Base-by-base conservation (phyloP, 1,284 basidiomycete genomes). In the Ustilago bromivora region DNA sequence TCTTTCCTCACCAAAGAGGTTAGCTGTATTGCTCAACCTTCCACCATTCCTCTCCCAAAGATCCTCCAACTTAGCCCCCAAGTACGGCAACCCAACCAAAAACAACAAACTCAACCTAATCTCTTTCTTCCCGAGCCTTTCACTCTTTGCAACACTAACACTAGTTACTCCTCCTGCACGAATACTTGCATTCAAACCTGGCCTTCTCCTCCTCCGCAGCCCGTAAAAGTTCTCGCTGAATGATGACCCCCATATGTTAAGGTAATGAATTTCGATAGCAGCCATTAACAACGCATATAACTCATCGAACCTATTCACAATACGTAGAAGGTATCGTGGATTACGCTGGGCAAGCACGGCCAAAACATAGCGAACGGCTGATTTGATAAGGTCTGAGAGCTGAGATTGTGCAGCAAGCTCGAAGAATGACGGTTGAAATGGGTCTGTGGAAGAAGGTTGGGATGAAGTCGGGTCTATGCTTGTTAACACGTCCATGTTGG, bases 401-500 rank as follows among this genome's bases (percentile, higher is more conserved):
- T 99, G 96, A 76, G 98, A 95, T 86, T 98, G 95, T 0, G 96
- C 96, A 32, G 97, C 89, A 4, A 99, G 91, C 87, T 99, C 97
- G 83, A 98, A 99, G 53, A 99, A 89, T 11, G 95, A 96, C 0
- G 97, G 97, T 67, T 93, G 92, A 57, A 92, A 82, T 0, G 80
- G 77, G 56, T 87, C 86, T 3, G 66, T 43, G 2, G 77, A 62
- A 3, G 79, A 60, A 8, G 71, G 52, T 34, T 76, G 71, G 32
- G 75, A 72, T 19, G 75, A 65, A 3, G 81, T 81, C 23, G 81
- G 81, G 57, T 82, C 81, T 11, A 82, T 60, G 12, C 68, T 71
- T 8, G 81, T 75, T 13, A 82, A 61, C 13, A 82, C 71, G 35
- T 82, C 79, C 81, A 82, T 82, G 13, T 3, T 28, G 23, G 23